Evolutionary conservation across 768 basidiomycete genomes (phyloP), one percentile per base, ranked within the genome.

Genomic region (Boletus bicolor): DNA sequence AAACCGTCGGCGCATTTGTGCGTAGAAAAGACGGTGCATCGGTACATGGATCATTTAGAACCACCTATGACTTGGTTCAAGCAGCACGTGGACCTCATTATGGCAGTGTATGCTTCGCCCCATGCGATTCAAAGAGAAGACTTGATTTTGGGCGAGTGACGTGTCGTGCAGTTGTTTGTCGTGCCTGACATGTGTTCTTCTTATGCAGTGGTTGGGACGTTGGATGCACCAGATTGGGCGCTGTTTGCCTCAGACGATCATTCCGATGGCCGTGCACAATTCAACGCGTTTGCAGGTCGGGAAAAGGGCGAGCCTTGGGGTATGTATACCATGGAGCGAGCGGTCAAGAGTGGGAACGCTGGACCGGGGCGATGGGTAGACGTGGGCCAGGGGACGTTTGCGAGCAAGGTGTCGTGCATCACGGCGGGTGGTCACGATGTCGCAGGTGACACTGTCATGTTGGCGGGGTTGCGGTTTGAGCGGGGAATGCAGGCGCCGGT

Each of bases 1-100:
- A 86, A 86, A 71, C 84, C 84, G 59, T 69, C 78, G 34, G 87
- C 91, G 1, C 78, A 83, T 56, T 64, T 93, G 55, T 84, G 82
- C 58, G 80, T 87, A 2, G 91, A 92, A 65, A 77, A 82, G 41
- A 86, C 85, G 30, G 75, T 83, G 57, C 89, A 89, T 68, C 79
- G 77, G 17, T 90, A 86, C 61, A 76, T 91, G 57, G 80, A 84
- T 52, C 76, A 78, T 39, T 61, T 88, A 44, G 79, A 82, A 7
- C 80, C 83, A 10, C 82, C 89, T 0, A 85, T 82, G 63, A 79
- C 73, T 55, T 93, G 91, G 87, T 87, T 93, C 70, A 81, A 79
- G 54, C 77, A 79, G 5, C 86, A 92, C 60, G 81, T 84, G 26
- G 80, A 88, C 54, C 65, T 74, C 21, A 84, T 93, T 59, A 62